Evolutionary conservation across 805 yeast genomes (phyloP).

Genomic region (Starmerella khaoyaiensis): DNA sequence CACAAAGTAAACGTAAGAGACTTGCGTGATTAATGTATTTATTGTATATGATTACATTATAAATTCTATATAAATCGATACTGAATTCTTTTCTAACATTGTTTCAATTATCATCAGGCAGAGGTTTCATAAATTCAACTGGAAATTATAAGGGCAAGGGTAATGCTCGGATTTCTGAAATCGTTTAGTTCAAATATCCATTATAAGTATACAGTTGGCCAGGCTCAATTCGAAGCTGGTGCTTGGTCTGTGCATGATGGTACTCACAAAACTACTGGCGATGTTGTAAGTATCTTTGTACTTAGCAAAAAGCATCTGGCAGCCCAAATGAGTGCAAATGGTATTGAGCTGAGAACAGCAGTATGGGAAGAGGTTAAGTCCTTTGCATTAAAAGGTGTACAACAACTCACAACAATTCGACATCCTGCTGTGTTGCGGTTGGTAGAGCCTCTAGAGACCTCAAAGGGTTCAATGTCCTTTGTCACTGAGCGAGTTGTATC

Average conservation of each 20-base stretch:
- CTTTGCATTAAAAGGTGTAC: constrained; percentile 52
- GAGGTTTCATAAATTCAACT: no score
- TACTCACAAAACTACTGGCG: constrained; percentile 39
- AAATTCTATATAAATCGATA: constrained; percentile 3
- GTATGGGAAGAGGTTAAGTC: constrained; percentile 51
- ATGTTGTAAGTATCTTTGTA: constrained; percentile 62
- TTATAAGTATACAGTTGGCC: constrained; percentile 48
- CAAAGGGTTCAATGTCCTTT: constrained; percentile 60
- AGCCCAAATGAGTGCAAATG: constrained; percentile 37
- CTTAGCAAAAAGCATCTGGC: constrained; percentile 73
- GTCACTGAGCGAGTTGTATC: constrained; percentile 70
- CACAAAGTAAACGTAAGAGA: constrained; percentile 11
- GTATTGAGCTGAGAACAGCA: constrained; percentile 36
- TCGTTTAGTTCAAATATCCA: constrained; percentile 24
- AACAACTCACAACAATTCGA: constrained; percentile 62
- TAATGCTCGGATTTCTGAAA: constrained; percentile 23
- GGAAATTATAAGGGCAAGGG: no score
- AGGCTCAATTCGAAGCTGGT: constrained; percentile 55
- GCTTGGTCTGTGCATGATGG: constrained; percentile 83
- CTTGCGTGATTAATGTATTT: constrained; percentile 1
- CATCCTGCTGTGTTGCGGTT: constrained; percentile 81
- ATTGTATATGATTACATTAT: background rate
- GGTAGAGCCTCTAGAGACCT: constrained; percentile 82
- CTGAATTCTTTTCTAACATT: background rate
- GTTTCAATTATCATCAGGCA: background rate